Evolutionary conservation across 1,139 yeast genomes (phyloP), one percentile per base, ranked within the genome.

Genomic region (Debaryomyces fabryi): DNA sequence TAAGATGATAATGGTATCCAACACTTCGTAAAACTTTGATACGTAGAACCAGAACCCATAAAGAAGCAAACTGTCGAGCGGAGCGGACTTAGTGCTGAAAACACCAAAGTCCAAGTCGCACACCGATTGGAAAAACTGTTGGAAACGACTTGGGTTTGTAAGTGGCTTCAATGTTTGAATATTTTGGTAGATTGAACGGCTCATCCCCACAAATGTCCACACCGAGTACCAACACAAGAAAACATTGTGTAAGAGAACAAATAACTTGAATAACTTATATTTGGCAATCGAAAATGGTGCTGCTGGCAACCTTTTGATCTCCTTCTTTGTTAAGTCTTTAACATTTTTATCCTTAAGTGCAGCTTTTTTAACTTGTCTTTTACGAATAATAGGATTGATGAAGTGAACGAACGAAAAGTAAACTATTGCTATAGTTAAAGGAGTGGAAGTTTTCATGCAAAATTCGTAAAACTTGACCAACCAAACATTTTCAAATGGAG

Each of bases 121-220:
- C 39, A 85, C 75, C 2, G 85, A 66, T 58, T 83, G 81, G 80
- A 88, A 84, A 50, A 65, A 60, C 32, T 58, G 55, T 42, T 64
- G 66, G 44, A 64, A 56, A 23, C 44, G 16, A 7, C 44, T 35
- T 10, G 40, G 29, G 35, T 39, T 34, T 10, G 50, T 36, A 30
- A 49, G 49, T 6, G 49, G 47, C 42, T 53, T 56, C 65, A 71
- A 58, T 52, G 64, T 49, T 53, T 63, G 60, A 63, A 67, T 71
- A 51, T 72, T 72, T 50, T 59, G 59, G 48, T 71, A 63, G 57
- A 85, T 79, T 23, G 86, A 73, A 12, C 72, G 59, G 25, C 79
- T 65, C 84, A 85, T 84, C n/a, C 90, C 89, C 15, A 82, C 47
- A 56, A 85, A 85, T 6, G 91, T 85, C 90, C 90, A 85, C 29